Percentiles rank a stretch among this genome's conserved stretches.
These are phyloP conservation scores for Protea cynaroides DNA, from an alignment of 164 flowering plant genomes.

Conservation along the genomic window DNA sequence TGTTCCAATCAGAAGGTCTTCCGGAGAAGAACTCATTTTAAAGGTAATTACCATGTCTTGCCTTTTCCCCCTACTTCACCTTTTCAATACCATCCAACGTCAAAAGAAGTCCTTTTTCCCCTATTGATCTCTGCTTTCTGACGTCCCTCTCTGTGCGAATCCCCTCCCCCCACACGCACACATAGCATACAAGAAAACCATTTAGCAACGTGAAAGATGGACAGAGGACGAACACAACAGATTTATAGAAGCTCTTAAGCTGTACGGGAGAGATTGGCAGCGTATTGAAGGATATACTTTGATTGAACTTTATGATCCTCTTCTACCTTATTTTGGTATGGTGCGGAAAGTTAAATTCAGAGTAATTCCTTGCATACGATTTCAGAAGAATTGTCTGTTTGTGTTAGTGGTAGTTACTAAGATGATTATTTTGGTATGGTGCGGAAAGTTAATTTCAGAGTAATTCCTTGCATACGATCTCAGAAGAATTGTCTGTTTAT, in stretches of 20 bases:
- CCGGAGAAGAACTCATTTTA: constrained; percentile 51
- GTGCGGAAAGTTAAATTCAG: neutral
- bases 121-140: neutral
- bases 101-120: neutral
- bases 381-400: neutral
- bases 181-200: constrained; percentile 81
- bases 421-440: constrained; percentile 3
- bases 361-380: no score
- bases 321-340: constrained; percentile 1
- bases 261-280: constrained; percentile 96
- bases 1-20: no score
- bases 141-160: neutral
- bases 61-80: neutral
- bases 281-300: constrained; percentile 76
- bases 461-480: no score
- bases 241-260: constrained; percentile 89
- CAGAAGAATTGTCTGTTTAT: neutral
- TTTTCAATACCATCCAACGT: neutral
- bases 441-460: neutral
- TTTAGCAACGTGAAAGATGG: constrained; percentile 96
- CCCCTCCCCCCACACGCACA: neutral
- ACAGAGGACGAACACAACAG: constrained; percentile 92
- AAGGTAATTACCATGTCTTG: constrained; percentile 33
- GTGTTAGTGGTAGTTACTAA: neutral
- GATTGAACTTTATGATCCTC: neutral